Conservation (phyloP, 106 monocot genomes). For the Dendrobium nobile region DNA sequence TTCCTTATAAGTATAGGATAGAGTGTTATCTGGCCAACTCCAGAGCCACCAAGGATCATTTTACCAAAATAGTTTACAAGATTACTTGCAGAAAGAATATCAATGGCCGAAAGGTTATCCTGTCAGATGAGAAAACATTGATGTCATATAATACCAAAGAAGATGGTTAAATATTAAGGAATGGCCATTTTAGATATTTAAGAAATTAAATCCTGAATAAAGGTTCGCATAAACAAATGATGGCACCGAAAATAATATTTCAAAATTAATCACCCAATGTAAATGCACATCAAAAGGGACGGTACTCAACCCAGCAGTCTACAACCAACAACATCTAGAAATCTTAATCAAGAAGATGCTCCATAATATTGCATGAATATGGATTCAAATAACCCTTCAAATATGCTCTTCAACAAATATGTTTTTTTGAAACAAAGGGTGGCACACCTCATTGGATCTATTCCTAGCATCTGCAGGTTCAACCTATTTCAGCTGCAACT, state of each 20-base stretch:
- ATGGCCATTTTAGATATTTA: neutral
- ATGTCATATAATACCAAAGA: neutral
- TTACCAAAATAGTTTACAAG: slow-evolving; percentile 99
- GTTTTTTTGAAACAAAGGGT: neutral
- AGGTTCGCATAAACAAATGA: neutral
- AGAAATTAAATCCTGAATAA: neutral
- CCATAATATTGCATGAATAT: neutral
- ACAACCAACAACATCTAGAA: no score
- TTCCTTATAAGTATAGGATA: slow-evolving; percentile 92
- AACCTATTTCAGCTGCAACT: neutral
- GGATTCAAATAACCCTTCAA: neutral
- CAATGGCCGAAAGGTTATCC: slow-evolving; percentile 99
- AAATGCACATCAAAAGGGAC: no score
- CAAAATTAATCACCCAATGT: neutral
- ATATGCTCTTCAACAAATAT: neutral
- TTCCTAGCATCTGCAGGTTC: neutral
- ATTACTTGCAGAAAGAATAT: slow-evolving; percentile 96
- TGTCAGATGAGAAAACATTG: slow-evolving; percentile 17
- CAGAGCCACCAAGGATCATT: slow-evolving; percentile 96
- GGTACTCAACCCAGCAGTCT: no score
- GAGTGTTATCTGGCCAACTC: slow-evolving; percentile 88
- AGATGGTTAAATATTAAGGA: neutral
- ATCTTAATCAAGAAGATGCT: neutral
- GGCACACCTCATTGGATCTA: neutral
- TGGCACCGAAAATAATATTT: neutral